Evolutionary conservation across 2,329 filamentous ascomycete species (phyloP).

Genomic region (Alternaria arborescens): DNA sequence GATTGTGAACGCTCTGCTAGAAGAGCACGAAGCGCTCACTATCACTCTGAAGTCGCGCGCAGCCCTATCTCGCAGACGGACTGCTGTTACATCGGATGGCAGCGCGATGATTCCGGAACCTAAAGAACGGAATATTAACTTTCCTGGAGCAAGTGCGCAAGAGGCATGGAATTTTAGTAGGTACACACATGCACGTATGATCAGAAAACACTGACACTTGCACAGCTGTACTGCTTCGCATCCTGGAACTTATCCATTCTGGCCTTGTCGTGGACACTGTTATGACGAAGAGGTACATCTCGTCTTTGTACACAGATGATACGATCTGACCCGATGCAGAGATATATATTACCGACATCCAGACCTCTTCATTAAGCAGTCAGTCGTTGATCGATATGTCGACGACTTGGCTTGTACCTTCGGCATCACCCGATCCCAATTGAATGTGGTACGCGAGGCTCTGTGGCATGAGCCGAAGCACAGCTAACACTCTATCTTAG

Average conservation of each 20-base stretch:
- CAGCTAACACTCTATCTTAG: conserved; percentile 52
- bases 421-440: conserved; percentile 66
- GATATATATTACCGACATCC: conserved; percentile 83
- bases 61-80: conserved; percentile 30
- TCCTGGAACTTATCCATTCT: conserved; percentile 64
- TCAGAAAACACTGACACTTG: conserved; percentile 14
- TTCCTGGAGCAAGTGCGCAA: conserved; percentile 63
- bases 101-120: conserved; percentile 20
- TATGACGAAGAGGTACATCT: conserved; percentile 64
- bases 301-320: not conserved
- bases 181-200: not conserved
- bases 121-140: conserved; percentile 50
- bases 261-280: conserved; percentile 58
- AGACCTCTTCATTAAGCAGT: conserved; percentile 74
- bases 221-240: conserved; percentile 63
- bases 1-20: conserved; percentile 62
- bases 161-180: conserved; percentile 68
- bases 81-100: conserved; percentile 5
- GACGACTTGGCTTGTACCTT: conserved; percentile 79
- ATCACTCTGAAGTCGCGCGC: conserved; percentile 58
- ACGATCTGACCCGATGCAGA: conserved; percentile 55
- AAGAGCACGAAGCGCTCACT: conserved; percentile 56
- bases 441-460: conserved; percentile 71
- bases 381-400: conserved; percentile 73
- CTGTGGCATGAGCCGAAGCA: conserved; percentile 34